phyloP scores from a whole-genome alignment of 148 eudicot genomes.

The Rhododendron kiyosumense region DNA sequence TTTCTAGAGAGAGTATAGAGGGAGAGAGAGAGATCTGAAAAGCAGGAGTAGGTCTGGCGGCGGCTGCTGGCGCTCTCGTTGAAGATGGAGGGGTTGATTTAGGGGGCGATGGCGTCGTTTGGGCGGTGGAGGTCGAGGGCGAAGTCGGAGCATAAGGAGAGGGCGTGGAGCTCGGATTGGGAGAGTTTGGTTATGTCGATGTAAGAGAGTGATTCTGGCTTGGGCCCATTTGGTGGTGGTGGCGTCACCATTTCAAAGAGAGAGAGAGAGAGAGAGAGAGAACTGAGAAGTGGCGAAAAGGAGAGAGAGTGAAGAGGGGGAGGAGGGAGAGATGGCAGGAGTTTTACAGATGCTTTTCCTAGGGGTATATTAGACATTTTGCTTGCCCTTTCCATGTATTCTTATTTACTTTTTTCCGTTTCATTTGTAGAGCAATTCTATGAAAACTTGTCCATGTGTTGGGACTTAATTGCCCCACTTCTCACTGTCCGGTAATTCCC shows the following conservation, averaged over 20 bases:
- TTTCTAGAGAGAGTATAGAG: background rate
- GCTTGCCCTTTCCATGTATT: no score
- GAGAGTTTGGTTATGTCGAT: conserved; percentile 27
- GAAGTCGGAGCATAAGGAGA: conserved; percentile 30
- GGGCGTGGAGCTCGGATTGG: conserved; percentile 36
- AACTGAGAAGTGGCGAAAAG: background rate
- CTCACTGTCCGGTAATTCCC: no score
- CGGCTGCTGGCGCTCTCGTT: conserved; percentile 36
- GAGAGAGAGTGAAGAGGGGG: background rate
- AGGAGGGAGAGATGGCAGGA: background rate
- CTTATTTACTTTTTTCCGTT: no score
- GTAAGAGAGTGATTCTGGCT: conserved; percentile 11
- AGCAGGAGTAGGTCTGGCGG: conserved; percentile 34
- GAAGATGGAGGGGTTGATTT: conserved; percentile 26
- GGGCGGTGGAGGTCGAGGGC: conserved; percentile 23
- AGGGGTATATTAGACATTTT: no score
- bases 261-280: background rate
- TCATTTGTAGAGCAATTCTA: no score
- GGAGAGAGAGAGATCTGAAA: background rate
- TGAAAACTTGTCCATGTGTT: no score
- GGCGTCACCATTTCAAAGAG: background rate
- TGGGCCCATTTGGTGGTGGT: background rate
- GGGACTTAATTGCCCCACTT: no score
- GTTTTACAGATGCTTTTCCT: no score
- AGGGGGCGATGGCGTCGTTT: conserved; percentile 26